Evolutionary conservation across 2,329 filamentous ascomycete genomes (phyloP).

Genomic region (Blastomyces emzantsi): DNA sequence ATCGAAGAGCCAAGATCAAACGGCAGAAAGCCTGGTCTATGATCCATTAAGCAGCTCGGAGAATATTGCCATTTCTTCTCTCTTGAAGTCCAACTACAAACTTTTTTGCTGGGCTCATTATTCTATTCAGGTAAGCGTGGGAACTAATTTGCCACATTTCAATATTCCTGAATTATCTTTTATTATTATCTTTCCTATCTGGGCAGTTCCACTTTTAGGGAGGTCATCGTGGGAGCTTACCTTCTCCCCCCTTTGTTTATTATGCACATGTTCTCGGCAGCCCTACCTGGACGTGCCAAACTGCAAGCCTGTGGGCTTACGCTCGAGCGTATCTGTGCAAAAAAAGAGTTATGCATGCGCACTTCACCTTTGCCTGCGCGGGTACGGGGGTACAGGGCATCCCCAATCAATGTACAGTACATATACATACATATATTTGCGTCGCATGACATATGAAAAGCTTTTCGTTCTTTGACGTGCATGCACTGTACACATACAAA

Average conservation of each 20-base stretch:
- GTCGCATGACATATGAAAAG: background rate
- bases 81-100: background rate
- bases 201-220: background rate
- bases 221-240: background rate
- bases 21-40: background rate
- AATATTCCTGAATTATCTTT: background rate
- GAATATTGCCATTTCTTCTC: background rate
- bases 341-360: too few species aligned
- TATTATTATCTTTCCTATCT: background rate
- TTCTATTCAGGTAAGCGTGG: background rate
- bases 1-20: background rate
- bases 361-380: too few species aligned
- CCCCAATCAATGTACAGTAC: background rate
- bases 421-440: too few species aligned
- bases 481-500: background rate
- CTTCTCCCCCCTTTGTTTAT: background rate
- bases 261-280: background rate
- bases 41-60: background rate
- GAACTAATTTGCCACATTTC: background rate
- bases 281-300: background rate
- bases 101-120: background rate
- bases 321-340: too few species aligned
- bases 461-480: background rate
- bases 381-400: too few species aligned
- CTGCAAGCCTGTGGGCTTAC: background rate